Evolutionary conservation across 768 basidiomycete species (phyloP).

Genomic region (Collybiopsis confluens): DNA sequence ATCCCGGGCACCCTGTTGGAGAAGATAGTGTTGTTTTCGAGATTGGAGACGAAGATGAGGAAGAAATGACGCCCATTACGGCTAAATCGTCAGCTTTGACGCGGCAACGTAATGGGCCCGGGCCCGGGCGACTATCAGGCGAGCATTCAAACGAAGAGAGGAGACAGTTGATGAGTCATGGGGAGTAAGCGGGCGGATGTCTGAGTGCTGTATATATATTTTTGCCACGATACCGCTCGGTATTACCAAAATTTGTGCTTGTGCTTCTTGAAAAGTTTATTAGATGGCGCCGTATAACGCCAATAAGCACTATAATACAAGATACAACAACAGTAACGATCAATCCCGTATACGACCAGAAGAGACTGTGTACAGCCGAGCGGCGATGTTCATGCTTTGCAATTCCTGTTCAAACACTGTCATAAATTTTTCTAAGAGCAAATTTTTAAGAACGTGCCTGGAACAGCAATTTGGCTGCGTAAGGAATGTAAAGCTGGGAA

Average conservation of each 20-base stretch:
- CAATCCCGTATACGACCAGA: constrained; percentile 81
- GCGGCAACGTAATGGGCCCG: constrained; percentile 26
- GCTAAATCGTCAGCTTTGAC: constrained; percentile 35
- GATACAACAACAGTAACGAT: constrained; percentile 12
- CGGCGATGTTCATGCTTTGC: constrained; percentile 94
- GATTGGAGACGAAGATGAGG: constrained; percentile 85
- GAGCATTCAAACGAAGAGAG: constrained; percentile 59
- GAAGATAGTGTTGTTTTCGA: constrained; percentile 84
- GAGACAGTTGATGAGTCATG: constrained; percentile 47
- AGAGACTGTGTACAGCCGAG: constrained; percentile 81
- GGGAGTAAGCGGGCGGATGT: constrained; percentile 12
- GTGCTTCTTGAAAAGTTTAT: no score
- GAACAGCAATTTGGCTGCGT: constrained; percentile 95
- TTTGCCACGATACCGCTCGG: no score
- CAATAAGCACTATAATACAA: constrained; percentile 11
- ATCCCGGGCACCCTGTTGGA: constrained; percentile 42
- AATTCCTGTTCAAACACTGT: no score
- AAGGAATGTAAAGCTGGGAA: constrained; percentile 89
- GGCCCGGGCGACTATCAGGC: constrained; percentile 35
- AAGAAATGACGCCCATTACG: constrained; percentile 38
- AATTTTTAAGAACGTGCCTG: constrained; percentile 56
- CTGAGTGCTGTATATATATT: no score
- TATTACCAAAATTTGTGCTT: no score
- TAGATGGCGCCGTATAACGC: not conserved
- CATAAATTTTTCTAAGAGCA: no score